Conservation (phyloP, 306 rosid genomes). For the Pachyrhizus erosus region DNA sequence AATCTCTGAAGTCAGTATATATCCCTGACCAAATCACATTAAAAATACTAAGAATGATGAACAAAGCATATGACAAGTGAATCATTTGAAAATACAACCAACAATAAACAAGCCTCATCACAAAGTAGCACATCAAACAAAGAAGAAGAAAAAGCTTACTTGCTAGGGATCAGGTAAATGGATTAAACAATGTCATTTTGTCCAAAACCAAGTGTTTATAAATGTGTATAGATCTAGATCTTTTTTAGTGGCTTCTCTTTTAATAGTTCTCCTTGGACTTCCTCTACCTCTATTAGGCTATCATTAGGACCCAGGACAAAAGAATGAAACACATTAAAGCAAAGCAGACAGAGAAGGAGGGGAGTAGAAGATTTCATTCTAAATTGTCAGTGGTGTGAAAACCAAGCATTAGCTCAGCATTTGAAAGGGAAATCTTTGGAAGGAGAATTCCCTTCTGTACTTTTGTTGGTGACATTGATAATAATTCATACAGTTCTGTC, state of each 20-base stretch:
- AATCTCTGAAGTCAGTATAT: constrained; percentile 87
- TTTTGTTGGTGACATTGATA: not conserved
- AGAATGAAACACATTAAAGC: not conserved
- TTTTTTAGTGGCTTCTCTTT: constrained; percentile 22
- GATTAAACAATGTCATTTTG: constrained; percentile 6
- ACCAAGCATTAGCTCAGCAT: not conserved
- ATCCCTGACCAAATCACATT: constrained; percentile 68
- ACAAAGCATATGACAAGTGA: constrained; percentile 18
- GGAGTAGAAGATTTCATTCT: not conserved
- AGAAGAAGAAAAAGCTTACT: not conserved
- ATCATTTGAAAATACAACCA: constrained; percentile 31
- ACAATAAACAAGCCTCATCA: constrained; percentile 38
- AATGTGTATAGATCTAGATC: constrained; percentile 11
- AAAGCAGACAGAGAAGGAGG: not conserved
- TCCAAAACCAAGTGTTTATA: constrained; percentile 8
- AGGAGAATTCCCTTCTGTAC: not conserved
- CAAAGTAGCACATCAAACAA: constrained; percentile 31
- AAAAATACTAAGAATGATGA: constrained; percentile 23
- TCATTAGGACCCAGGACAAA: not conserved
- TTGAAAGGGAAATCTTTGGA: not conserved
- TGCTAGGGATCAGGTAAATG: constrained; percentile 6
- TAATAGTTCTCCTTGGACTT: not conserved
- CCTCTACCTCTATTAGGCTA: constrained; percentile 11
- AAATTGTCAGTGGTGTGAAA: not conserved
- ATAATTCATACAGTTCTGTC: not conserved